Evolutionary conservation across 148 eudicot genomes (phyloP), one percentile per base, ranked within the genome.

Genomic region (Arbutus unedo): DNA sequence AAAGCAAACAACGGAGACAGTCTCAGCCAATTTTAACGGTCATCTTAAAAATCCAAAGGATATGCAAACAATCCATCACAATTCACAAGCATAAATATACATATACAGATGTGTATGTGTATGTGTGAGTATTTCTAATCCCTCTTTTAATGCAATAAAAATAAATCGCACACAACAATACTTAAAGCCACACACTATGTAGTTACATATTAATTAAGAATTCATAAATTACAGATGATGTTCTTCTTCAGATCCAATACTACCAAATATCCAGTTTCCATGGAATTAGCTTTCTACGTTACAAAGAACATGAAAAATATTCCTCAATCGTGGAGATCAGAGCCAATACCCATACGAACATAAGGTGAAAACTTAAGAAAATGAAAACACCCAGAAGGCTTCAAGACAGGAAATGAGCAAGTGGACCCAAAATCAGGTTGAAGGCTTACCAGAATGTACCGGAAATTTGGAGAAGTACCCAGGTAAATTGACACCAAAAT

Each of bases 381-480:
- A 4, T n/a, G 6, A 59, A 41, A 41, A 70, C 5, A 45, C 21
- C 23, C 53, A 72, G 13, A 45, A 19, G 45, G 23, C 51, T 45
- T 62, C 3, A 44, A 45, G 76, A 72, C 9, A 72, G 23, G 45
- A 31, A 45, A 45, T 16, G 21, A 59, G 64, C 3, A 31, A 11
- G 7, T 4, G 14, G 11, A 13, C 3, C 48, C 54, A 48, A 11
- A 48, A 47, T n/a, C 53, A 74, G 55, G 47, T 47, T 21, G 25
- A 48, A 19, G 77, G 54, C 77, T 19, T 48, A 74, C 77, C 51
- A 41, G 54, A n/a, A 74, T 74, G 77, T 1, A 19, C 15, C 15
- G 55, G 54, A 48, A 21, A 48, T 74, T n/a, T 74, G 77, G 48
- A 48, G 77, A 74, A 74, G 54, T 47, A n/a, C 55, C 77, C 53